Conservation (phyloP, 129 eudicot species). For the Flaveria robusta region DNA sequence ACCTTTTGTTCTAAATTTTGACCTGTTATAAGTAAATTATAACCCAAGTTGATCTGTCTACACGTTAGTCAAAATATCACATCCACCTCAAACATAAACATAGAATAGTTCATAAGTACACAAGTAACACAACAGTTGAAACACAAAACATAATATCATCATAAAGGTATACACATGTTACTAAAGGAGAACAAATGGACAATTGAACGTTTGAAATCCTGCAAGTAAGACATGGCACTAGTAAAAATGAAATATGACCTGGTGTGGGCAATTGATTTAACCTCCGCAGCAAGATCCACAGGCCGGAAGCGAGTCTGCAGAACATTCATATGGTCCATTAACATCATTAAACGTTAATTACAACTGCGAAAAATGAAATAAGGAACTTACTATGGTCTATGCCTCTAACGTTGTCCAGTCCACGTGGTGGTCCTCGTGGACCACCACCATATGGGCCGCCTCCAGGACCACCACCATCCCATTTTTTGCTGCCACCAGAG, state of each 20-base stretch:
- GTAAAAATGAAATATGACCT: neutral
- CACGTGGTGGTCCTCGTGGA: slow-evolving; percentile 52
- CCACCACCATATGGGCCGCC: slow-evolving; percentile 90
- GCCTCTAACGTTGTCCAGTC: slow-evolving; percentile 75
- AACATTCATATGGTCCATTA: neutral
- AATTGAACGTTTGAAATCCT: slow-evolving; percentile 5
- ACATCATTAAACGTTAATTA: neutral
- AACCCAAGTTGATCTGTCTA: neutral
- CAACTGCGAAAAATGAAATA: neutral
- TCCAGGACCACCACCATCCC: slow-evolving; percentile 95
- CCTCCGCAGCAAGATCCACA: slow-evolving; percentile 95
- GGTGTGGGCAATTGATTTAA: neutral
- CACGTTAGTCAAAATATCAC: neutral
- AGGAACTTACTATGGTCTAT: slow-evolving; percentile 76
- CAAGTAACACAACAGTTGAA: neutral
- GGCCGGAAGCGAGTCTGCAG: slow-evolving; percentile 75
- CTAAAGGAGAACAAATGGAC: slow-evolving; percentile 3
- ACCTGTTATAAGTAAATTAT: neutral
- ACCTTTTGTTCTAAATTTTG: neutral
- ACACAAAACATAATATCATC: neutral
- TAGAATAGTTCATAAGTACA: neutral
- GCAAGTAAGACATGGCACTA: neutral
- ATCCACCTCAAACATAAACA: neutral
- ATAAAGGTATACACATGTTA: neutral
- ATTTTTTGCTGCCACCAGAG: slow-evolving; percentile 75